Base-by-base conservation (phyloP, 257 asterid genomes). In the Ajuga chamaepitys region DNA sequence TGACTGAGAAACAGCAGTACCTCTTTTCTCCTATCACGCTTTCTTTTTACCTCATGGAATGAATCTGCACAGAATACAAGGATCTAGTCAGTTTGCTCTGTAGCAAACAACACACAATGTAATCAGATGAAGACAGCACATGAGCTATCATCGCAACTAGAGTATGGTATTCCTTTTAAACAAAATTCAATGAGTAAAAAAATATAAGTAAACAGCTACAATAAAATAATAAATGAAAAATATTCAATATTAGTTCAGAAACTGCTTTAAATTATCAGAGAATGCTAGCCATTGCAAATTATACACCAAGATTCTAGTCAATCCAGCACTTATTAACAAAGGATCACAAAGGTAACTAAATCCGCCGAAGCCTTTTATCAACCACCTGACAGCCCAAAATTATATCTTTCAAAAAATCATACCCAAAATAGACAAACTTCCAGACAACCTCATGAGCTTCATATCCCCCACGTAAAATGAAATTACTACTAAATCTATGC, bases 21-120 rank as follows among this genome's bases (percentile, higher is more conserved):
- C 97, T 83, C 95, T 77, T 86, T 90, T 74, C 75, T 90, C 53
- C 83, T 79, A 64, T 83, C 88, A 25, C 95, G 89, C 63, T 87
- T 90, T 75, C 96, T 78, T 72, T 81, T 85, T 18, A 88, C 97
- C 78, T 90, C 97, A 64, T 90, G 97, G 76, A 90, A 90, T 37
- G 97, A 76, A 74, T 90, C 97, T 90, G 95, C 70, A 69, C 30
- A 64, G 67, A 66, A 71, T 9, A 66, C 47, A 45, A 45, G 42
- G 51, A 42, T 55, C 44, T 64, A 22, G 55, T 75, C 57, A 78
- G 82, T 58, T 67, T 28, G 63, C 64, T 60, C 54, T 41, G 32
- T 7, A 59, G 44, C 66, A 21, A 64, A 38, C 52, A 20, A 57
- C 9, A 52, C 41, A 11, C 10, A 59, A 18, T 46, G 34, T 51